These are phyloP conservation scores for Thalassiosira ordinaria DNA, from an alignment of 352 stramenopile species.

Conservation along the genomic window DNA sequence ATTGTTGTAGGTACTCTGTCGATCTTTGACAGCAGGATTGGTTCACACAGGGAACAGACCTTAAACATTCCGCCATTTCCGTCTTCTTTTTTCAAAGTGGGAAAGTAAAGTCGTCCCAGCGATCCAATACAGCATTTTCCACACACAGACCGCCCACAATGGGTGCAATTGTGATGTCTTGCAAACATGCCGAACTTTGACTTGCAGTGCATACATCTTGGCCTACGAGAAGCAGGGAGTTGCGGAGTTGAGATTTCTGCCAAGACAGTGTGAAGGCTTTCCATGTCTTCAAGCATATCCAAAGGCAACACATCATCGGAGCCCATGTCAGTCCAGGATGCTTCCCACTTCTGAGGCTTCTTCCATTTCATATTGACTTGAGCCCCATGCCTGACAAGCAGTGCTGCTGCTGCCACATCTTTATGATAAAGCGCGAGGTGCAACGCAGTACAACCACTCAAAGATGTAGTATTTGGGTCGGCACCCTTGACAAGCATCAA, in stretches of 20 bases:
- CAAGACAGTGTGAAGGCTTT: conserved; percentile 68
- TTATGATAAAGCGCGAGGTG: conserved; percentile 83
- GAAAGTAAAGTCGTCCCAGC: conserved; percentile 37
- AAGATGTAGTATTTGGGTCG: conserved; percentile 74
- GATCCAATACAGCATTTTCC: conserved; percentile 55
- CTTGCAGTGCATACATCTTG: conserved; percentile 86
- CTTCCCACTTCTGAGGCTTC: conserved; percentile 78
- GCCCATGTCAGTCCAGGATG: conserved; percentile 79
- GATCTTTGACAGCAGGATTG: conserved; percentile 40
- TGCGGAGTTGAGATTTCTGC: conserved; percentile 67
- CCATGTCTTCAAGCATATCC: conserved; percentile 82
- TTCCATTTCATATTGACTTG: conserved; percentile 81
- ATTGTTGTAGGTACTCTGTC: conserved; percentile 27
- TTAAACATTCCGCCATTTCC: conserved; percentile 27
- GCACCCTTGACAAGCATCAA: conserved; percentile 77
- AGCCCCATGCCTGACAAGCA: conserved; percentile 70
- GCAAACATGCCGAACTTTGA: conserved; percentile 59
- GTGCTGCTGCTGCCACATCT: conserved; percentile 74
- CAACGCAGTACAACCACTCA: conserved; percentile 80
- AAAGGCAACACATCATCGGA: conserved; percentile 70
- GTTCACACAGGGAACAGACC: conserved; percentile 59
- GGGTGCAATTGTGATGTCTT: conserved; percentile 71
- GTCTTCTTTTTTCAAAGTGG: conserved; percentile 18
- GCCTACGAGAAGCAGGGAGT: conserved; percentile 59
- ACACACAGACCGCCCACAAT: conserved; percentile 81